Evolutionary conservation across 148 eudicot genomes (phyloP).

Genomic region (Selenicereus undatus): DNA sequence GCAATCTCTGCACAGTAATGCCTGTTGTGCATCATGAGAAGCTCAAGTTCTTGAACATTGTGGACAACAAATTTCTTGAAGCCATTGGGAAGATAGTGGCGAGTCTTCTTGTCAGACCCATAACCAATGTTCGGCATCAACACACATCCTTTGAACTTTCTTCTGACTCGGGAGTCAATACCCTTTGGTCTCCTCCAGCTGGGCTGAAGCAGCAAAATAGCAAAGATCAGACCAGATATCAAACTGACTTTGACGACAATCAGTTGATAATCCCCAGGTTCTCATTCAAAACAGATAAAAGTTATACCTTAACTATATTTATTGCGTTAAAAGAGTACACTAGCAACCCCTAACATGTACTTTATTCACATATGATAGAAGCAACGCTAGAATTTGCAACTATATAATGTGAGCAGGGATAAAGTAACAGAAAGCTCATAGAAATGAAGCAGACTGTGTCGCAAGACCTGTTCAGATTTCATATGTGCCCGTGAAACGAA

Average conservation of each 20-base stretch:
- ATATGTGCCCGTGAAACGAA: slow-evolving; percentile 26
- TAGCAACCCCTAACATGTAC: too few species aligned
- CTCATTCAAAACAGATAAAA: background rate
- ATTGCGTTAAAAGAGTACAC: too few species aligned
- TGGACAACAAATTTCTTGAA: slow-evolving; percentile 41
- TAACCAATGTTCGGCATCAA: slow-evolving; percentile 43
- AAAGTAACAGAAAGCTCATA: slow-evolving; percentile 29
- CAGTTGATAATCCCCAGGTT: background rate
- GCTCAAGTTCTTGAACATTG: slow-evolving; percentile 35
- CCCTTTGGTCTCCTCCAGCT: slow-evolving; percentile 32
- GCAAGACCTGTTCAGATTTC: slow-evolving; percentile 25
- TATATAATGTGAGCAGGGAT: slow-evolving; percentile 18
- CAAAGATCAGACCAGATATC: background rate
- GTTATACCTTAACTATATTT: too few species aligned
- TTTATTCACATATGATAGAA: background rate
- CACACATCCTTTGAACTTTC: slow-evolving; percentile 28
- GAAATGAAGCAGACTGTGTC: slow-evolving; percentile 27
- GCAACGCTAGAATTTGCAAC: background rate
- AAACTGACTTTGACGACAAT: background rate
- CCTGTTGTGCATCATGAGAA: slow-evolving; percentile 43
- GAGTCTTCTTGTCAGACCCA: slow-evolving; percentile 30
- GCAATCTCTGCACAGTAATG: slow-evolving; percentile 28
- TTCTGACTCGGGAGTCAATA: slow-evolving; percentile 25
- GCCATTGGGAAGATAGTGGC: slow-evolving; percentile 36
- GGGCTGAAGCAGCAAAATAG: slow-evolving; percentile 5